Evolutionary conservation across 164 flowering plant genomes (phyloP).

Genomic region (Umbellularia californica): DNA sequence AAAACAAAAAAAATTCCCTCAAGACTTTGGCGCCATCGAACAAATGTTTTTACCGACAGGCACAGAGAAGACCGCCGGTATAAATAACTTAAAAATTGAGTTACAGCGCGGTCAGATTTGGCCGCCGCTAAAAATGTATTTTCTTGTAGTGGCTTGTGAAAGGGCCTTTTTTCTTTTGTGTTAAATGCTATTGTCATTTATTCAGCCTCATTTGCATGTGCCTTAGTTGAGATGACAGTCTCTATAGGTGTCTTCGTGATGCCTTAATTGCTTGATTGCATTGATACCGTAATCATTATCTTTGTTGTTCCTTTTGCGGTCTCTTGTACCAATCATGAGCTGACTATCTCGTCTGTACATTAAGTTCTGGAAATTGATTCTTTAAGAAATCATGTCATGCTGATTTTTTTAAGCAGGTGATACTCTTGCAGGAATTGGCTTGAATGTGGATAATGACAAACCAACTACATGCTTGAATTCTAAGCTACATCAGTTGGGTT

Average conservation of each 20-base stretch:
- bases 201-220: background rate
- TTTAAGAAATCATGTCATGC: background rate
- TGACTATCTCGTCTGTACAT: too few species aligned
- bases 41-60: too few species aligned
- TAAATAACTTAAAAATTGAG: too few species aligned
- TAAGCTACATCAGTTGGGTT: conserved; percentile 41
- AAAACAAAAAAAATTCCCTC: too few species aligned
- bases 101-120: too few species aligned
- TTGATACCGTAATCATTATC: background rate
- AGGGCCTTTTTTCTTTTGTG: conserved; percentile 14
- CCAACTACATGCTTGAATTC: conserved; percentile 89
- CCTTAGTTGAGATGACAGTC: background rate
- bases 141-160: too few species aligned
- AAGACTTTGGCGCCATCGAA: too few species aligned
- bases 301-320: background rate
- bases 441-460: conserved; percentile 79
- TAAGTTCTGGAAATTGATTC: background rate
- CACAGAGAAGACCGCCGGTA: too few species aligned
- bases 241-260: conserved; percentile 4
- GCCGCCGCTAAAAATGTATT: too few species aligned
- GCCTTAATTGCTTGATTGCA: background rate
- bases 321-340: background rate
- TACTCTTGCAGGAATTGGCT: conserved; percentile 70
- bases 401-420: conserved; percentile 1
- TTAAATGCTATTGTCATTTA: background rate